A percentile compares a stretch with the other conserved stretches of the same genome.
Conservation (phyloP, 2,329 filamentous ascomycete species). For the Stachybotrys chlorohalonatus region DNA sequence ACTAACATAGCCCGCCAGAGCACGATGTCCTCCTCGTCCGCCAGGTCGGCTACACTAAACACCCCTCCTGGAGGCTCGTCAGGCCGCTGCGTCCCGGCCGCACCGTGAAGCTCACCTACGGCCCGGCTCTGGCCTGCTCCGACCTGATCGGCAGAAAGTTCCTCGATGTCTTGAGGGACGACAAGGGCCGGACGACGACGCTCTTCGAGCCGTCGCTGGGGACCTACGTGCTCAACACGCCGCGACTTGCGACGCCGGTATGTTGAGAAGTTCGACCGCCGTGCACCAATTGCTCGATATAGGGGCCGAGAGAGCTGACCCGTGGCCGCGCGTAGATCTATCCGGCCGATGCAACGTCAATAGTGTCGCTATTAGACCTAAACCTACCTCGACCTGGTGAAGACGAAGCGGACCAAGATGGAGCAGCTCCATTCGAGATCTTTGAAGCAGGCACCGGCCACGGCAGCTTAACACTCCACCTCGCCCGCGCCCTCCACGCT, state of each 20-base stretch:
- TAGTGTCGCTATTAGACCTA: conserved; percentile 68
- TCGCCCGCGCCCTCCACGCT: conserved; percentile 67
- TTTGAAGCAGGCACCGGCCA: conserved; percentile 83
- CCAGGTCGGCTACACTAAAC: conserved; percentile 22
- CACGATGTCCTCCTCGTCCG: conserved; percentile 31
- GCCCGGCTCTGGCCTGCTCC: conserved; percentile 36
- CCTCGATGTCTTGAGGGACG: conserved; percentile 49
- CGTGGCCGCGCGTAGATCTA: conserved; percentile 36
- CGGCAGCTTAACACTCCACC: conserved; percentile 66
- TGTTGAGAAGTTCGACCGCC: not conserved
- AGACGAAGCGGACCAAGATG: conserved; percentile 20
- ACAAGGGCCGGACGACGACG: conserved; percentile 39
- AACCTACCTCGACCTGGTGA: conserved; percentile 41
- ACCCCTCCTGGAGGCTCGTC: conserved; percentile 28
- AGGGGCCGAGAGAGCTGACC: not conserved
- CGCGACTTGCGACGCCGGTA: conserved; percentile 62
- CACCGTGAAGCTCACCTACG: conserved; percentile 29
- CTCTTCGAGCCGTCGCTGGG: conserved; percentile 59
- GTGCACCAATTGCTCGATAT: not conserved
- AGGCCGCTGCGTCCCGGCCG: conserved; percentile 20
- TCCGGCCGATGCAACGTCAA: conserved; percentile 63
- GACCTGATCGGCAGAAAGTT: conserved; percentile 55
- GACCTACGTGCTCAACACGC: conserved; percentile 61
- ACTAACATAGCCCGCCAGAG: conserved; percentile 16
- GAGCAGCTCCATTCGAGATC: conserved; percentile 52